Percentiles rank a stretch among this genome's conserved stretches.
These are phyloP conservation scores for Trametes meyenii DNA, from an alignment of 768 basidiomycete species.

Conservation along the genomic window DNA sequence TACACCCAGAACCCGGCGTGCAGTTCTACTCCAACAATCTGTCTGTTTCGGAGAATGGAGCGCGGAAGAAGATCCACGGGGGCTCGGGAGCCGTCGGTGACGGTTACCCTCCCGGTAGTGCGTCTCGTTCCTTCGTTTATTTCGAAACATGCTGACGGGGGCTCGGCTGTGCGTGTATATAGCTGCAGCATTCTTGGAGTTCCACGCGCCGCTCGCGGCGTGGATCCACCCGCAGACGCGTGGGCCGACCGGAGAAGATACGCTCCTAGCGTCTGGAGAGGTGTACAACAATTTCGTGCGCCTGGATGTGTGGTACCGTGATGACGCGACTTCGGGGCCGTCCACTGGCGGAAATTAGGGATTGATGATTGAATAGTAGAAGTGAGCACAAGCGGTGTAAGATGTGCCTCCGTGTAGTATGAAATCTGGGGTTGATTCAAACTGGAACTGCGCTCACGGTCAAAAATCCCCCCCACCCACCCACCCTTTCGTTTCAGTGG, in stretches of 20 bases:
- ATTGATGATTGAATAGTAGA: too few relatives aligned
- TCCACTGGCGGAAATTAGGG: too few relatives aligned
- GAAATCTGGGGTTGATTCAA: too few relatives aligned
- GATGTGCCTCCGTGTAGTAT: too few relatives aligned
- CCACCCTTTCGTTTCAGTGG: too few relatives aligned
- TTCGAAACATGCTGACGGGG: neutral
- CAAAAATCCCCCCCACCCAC: too few relatives aligned
- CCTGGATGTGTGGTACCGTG: conserved; percentile 47
- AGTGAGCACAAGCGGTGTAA: too few relatives aligned
- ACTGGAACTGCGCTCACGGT: too few relatives aligned
- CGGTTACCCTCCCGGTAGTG: conserved; percentile 62
- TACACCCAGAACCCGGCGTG: conserved; percentile 61
- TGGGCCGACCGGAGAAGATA: conserved; percentile 58
- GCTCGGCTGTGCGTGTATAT: neutral
- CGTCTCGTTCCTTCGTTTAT: conserved; percentile 28
- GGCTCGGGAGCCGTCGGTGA: conserved; percentile 59
- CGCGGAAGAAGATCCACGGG: conserved; percentile 75
- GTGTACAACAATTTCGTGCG: conserved; percentile 75
- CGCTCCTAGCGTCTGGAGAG: conserved; percentile 68
- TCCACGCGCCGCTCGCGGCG: conserved; percentile 58
- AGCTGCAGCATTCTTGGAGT: conserved; percentile 38
- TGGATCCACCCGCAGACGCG: conserved; percentile 55
- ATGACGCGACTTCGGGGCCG: neutral
- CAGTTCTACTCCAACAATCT: conserved; percentile 75
- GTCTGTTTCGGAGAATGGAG: conserved; percentile 48